Percentiles rank a stretch among this genome's conserved stretches.
Conservation (phyloP, 202 grass and related monocot genomes). For the Cymbopogon flexuosus region DNA sequence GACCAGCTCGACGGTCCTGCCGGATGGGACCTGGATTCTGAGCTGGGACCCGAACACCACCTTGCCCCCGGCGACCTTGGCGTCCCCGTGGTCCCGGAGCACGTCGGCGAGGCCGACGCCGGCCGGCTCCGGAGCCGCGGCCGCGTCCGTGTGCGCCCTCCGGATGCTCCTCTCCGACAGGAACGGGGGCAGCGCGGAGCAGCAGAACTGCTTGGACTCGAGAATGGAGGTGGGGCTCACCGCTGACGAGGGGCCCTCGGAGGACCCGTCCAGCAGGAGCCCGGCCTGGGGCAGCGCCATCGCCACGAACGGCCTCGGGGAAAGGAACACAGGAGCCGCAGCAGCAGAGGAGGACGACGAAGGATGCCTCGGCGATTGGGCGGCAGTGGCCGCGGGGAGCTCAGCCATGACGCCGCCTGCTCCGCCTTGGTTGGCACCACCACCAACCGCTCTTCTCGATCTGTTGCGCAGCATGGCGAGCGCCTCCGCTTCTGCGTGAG, state of each 20-base stretch:
- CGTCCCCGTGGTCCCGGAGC: conserved; percentile 41
- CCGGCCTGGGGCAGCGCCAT: conserved; percentile 48
- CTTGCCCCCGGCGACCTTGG: conserved; percentile 44
- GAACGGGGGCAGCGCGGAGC: conserved; percentile 41
- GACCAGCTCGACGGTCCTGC: conserved; percentile 28
- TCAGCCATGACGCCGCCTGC: conserved; percentile 36
- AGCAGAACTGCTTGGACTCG: conserved; percentile 68
- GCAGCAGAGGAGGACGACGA: no score
- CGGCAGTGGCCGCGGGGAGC: conserved; percentile 3
- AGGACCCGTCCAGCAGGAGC: conserved; percentile 47
- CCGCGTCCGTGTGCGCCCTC: conserved; percentile 28
- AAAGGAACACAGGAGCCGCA: conserved; percentile 38
- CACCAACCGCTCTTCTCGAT: conserved; percentile 52
- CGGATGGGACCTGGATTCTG: conserved; percentile 73
- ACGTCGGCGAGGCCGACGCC: conserved; percentile 71
- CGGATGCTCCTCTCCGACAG: conserved; percentile 48
- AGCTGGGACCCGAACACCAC: conserved; percentile 81
- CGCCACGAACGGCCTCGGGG: conserved; percentile 58
- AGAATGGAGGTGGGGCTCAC: conserved; percentile 97
- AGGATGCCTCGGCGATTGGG: no score
- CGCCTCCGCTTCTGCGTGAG: not conserved
- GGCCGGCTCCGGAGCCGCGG: conserved; percentile 13
- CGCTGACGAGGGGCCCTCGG: conserved; percentile 36
- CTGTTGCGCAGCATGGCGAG: conserved; percentile 53
- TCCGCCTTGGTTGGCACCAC: conserved; percentile 38